phyloP scores from a whole-genome alignment of 495 filamentous ascomycete genomes.

The Tricharina praecox region DNA sequence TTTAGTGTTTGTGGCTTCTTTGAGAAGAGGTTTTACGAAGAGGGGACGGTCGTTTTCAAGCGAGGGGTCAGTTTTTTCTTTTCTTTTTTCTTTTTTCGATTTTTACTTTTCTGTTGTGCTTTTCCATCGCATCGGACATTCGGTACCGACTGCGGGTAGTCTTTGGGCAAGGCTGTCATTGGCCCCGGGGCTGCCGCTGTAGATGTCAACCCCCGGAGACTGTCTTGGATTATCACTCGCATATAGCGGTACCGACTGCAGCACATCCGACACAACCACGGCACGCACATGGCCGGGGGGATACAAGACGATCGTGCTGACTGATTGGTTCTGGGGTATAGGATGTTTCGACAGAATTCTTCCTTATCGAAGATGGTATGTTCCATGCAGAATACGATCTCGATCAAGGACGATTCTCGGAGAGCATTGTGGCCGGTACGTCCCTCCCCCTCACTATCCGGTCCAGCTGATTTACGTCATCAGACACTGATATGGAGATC shows the following conservation, averaged over 20 bases:
- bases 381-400: constrained; percentile 76
- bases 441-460: background rate
- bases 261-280: too few species aligned
- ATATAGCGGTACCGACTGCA: too few species aligned
- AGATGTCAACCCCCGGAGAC: too few species aligned
- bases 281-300: background rate
- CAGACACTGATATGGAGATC: too few species aligned
- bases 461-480: background rate
- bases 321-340: too few species aligned
- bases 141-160: too few species aligned
- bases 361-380: constrained; percentile 79
- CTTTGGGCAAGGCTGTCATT: too few species aligned
- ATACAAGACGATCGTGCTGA: too few species aligned
- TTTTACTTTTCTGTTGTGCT: too few species aligned
- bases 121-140: too few species aligned
- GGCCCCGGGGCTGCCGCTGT: too few species aligned
- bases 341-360: constrained; percentile 47
- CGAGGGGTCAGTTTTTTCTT: constrained; percentile 39
- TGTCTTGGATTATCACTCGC: too few species aligned
- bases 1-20: constrained; percentile 61
- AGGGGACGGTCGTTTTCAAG: constrained; percentile 58
- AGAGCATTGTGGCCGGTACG: constrained; percentile 66
- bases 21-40: constrained; percentile 41
- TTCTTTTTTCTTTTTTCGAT: background rate
- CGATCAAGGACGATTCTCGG: constrained; percentile 73